Percentiles rank a stretch among this genome's conserved stretches.
Evolutionary conservation across 495 filamentous ascomycete genomes (phyloP).

Genomic region (Neohortaea acidophila): DNA sequence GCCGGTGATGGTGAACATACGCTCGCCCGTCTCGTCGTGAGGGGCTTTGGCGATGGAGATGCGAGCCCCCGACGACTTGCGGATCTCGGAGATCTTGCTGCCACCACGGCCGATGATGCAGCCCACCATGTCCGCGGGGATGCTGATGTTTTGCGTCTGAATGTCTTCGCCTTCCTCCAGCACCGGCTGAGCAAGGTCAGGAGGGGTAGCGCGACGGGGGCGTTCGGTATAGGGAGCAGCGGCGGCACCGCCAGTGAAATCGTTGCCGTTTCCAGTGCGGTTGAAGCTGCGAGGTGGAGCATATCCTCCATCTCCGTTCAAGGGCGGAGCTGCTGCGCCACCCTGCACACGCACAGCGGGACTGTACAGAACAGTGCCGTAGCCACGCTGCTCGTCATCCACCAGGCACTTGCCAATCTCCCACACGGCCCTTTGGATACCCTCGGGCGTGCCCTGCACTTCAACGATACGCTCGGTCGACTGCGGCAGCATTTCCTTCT

Average conservation of each 20-base stretch:
- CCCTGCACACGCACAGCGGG: constrained; percentile 69
- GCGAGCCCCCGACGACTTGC: constrained; percentile 84
- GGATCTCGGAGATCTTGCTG: constrained; percentile 94
- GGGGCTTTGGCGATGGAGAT: constrained; percentile 98
- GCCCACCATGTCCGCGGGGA: constrained; percentile 97
- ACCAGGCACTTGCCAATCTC: constrained; percentile 98
- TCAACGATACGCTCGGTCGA: constrained; percentile 98
- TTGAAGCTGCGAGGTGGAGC: constrained; percentile 49
- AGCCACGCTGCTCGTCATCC: constrained; percentile 92
- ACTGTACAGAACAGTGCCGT: constrained; percentile 92
- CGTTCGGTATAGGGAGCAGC: constrained; percentile 63
- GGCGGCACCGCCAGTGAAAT: constrained; percentile 72
- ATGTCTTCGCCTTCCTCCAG: constrained; percentile 95
- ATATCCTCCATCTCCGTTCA: constrained; percentile 30
- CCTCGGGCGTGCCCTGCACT: constrained; percentile 80
- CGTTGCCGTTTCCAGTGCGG: constrained; percentile 88
- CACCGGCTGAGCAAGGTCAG: too few species aligned
- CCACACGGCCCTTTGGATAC: constrained; percentile 91
- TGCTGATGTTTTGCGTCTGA: constrained; percentile 98
- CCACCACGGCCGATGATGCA: constrained; percentile 94
- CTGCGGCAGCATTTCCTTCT: constrained; percentile 98
- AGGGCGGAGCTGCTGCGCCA: constrained; percentile 32
- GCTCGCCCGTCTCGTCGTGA: constrained; percentile 91
- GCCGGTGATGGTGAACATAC: constrained; percentile 99
- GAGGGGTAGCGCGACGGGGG: constrained; percentile 38